Base-by-base conservation (phyloP, 108 stramenopile species). In the Fragilaria crotonensis region DNA sequence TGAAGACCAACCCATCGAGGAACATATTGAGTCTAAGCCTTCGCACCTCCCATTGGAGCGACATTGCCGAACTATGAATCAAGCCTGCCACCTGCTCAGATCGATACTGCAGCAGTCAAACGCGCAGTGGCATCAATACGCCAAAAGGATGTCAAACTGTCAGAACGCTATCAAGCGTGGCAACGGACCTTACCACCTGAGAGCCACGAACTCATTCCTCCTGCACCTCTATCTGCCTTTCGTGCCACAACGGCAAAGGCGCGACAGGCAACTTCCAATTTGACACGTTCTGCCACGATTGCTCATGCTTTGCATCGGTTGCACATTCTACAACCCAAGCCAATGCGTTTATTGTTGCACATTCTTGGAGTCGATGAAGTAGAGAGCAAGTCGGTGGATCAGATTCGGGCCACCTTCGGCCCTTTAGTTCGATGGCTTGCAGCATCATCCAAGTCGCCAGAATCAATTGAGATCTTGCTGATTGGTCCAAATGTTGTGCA, bases 281-380 rank as follows among this genome's bases (percentile, higher is more conserved):
- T 91, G 19, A 63, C 77, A 5, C 70, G 87, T 14, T 78, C 85
- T 44, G 85, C 85, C 23, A 89, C 90, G 0, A 50, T 92, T n/a
- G 79, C 85, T 17, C 84, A 92, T 54, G 83, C 85, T 14, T 21
- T 92, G 28, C 50, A 67, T 28, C 72, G 83, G 26, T 59, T 85
- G 52, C 62, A 67, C 3, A 52, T 78, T 18, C 49, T 83, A 27
- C 62, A 56, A 29, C 21, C 45, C 25, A 59, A 53, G 32, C 28
- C 33, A 5, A 63, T 62, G 30, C 61, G 36, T 21, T 56, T 87
- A 21, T 52, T 70, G 54, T 72, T 92, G 47, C 83, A 92, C 56
- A 64, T 88, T 5, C 65, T 92, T 28, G 90, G 90, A 22, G 82
- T 79, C 21, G 90, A 92, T 69, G 63, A 68, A 50, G 78, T 86